Base-by-base conservation (phyloP, 345 rosid genomes). In the Gossypium thurberi region DNA sequence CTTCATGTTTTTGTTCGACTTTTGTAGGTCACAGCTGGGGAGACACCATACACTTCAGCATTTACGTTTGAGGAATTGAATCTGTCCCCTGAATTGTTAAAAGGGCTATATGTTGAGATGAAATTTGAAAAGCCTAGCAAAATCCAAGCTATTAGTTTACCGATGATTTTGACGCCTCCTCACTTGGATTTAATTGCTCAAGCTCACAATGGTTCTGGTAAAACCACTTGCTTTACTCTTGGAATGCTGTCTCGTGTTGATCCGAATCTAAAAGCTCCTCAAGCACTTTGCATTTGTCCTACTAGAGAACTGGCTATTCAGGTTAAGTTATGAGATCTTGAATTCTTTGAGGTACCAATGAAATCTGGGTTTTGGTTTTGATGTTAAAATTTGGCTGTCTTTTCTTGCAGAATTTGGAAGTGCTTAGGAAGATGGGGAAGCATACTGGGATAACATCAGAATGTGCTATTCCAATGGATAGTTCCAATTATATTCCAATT, bases 171-270 rank as follows among this genome's bases (percentile, higher is more conserved):
- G 80, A 92, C 88, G 8, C 93, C 98, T 13, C 99, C 99, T 0
- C 77, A 84, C 79, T 87, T 88, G 81, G 81, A 95, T 82, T 79
- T 95, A 69, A 83, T 95, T 11, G 99, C 99, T 8, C 99, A 95
- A 79, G 99, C 99, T 0, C 98, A 88, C 72, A 95, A 92, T 71
- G 99, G 99, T 60, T 92, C 97, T 61, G 99, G 99, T 3, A 95
- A 95, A 84, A 95, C 99, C 0, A 95, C 99, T 20, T 95, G 99
- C 78, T 95, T 95, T 64, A 96, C 91, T 47, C 94, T 95, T 21
- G 99, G 99, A 33, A 95, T 95, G 98, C 53, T 95, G 71, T 89
- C 92, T 68, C 96, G 98, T 12, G 90, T 92, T 40, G 91, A 92
- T 78, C 88, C 92, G 0, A 80, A 70, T 1, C 10, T 84, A 23